Evolutionary conservation across 2,329 filamentous ascomycete genomes (phyloP), one percentile per base, ranked within the genome.

Genomic region (Tolypocladium guangdongense): DNA sequence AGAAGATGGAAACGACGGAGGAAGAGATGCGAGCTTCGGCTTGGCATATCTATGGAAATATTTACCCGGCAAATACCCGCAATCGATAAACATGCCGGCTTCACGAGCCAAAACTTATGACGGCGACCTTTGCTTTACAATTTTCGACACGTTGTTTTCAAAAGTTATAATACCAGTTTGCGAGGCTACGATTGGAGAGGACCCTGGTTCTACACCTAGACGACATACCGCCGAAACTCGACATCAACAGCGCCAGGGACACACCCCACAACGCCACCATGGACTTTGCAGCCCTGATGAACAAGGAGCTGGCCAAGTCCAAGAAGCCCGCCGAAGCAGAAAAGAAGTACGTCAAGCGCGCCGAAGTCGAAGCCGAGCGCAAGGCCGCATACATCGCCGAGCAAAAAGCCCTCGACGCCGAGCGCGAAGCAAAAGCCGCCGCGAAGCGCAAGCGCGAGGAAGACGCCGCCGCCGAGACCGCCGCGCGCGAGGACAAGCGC

Each of bases 211-310:
- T n/a, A 27, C 2, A 5, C 10, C n/a, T 4, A 32, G 27, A 32
- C 43, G 43, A 30, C 24, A 20, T 5, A n/a, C 4, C 10, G 3
- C 16, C 8, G 16, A 11, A 4, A n/a, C 11, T 20, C 3, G 4
- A 46, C 27, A 7, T 16, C n/a, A 30, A 30, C 18, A 22, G 27
- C 49, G 37, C 16, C 20, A 4, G 16, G 33, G 37, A 51, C 33
- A 24, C 32, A 30, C 37, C 37, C 8, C 38, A 30, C 57, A 37
- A 35, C 43, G 16, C 37, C 66, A 76, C 57, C 60, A 99, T 99
- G 93, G 91, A 99, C 71, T 99, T 99, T 75, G 90, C 90, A 56
- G 82, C 90, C 37, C 76, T 99, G 49, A 95, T 99, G 89, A 84
- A 88, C 64, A 87, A 90, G 66, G 90, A 96, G 71, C 93, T 99